Percentiles rank a stretch among this genome's conserved stretches.
Evolutionary conservation across 2,329 filamentous ascomycete genomes (phyloP).

Genomic region (Catunica adiposa): DNA sequence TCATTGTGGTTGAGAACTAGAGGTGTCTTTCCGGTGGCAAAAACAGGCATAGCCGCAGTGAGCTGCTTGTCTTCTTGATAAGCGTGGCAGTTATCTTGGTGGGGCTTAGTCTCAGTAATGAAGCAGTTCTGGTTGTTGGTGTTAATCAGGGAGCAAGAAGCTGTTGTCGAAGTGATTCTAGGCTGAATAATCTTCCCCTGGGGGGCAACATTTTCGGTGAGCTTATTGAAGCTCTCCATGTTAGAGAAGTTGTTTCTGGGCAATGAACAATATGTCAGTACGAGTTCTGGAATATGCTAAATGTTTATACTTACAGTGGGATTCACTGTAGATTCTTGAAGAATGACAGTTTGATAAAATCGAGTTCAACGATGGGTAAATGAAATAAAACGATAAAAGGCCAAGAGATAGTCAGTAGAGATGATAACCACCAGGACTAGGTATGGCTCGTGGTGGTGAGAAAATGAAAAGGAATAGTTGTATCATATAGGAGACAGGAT

Average conservation of each 20-base stretch:
- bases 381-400: no score
- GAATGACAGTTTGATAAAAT: not conserved
- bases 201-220: not conserved
- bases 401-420: not conserved
- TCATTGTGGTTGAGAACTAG: not conserved
- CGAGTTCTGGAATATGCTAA: not conserved
- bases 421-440: no score
- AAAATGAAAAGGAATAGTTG: not conserved
- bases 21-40: not conserved
- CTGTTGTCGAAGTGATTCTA: not conserved
- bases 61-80: not conserved
- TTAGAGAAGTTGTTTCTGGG: not conserved
- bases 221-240: not conserved
- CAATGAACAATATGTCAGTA: no score
- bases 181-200: no score
- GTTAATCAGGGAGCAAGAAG: not conserved
- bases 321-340: not conserved
- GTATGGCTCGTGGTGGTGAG: not conserved
- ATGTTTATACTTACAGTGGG: not conserved
- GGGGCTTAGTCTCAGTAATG: not conserved
- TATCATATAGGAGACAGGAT: no score
- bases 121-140: not conserved
- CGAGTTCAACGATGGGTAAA: no score
- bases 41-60: no score
- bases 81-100: not conserved